A percentile compares a stretch with the other conserved stretches of the same genome.
These are phyloP conservation scores for Colletotrichum gloeosporioides DNA, from an alignment of 2,329 filamentous ascomycete genomes.

Conservation along the genomic window DNA sequence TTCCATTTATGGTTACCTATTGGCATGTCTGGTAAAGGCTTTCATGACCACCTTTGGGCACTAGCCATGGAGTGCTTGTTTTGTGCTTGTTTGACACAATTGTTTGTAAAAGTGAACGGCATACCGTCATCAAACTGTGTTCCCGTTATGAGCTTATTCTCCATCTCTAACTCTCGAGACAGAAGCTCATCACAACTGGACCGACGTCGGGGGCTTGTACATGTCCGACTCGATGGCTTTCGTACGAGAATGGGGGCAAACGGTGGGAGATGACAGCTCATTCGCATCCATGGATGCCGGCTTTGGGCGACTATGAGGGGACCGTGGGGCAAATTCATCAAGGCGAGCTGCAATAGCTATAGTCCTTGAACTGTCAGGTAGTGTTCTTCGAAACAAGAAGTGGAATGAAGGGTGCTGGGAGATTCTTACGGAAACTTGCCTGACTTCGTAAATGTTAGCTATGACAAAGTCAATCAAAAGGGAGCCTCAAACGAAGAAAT, in stretches of 20 bases:
- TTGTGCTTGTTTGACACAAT: background rate
- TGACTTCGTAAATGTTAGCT: background rate
- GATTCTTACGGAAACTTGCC: too few species aligned
- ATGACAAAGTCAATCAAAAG: background rate
- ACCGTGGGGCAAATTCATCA: rapidly evolving
- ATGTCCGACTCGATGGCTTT: background rate
- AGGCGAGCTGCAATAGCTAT: background rate
- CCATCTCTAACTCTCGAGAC: background rate
- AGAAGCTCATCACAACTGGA: background rate
- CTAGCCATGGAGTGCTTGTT: background rate
- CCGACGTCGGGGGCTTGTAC: background rate
- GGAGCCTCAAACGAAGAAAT: background rate
- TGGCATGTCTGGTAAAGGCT: background rate
- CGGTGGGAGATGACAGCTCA: background rate
- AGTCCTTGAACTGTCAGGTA: background rate
- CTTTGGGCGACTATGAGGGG: background rate
- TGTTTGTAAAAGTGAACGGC: background rate
- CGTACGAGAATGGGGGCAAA: rapidly evolving
- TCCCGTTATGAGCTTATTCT: too few species aligned
- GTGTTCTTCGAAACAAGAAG: background rate
- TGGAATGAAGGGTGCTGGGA: background rate
- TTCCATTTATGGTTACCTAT: background rate
- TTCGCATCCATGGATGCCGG: background rate
- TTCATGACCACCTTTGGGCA: background rate
- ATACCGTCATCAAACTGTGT: too few species aligned